Evolutionary conservation across 1,139 yeast genomes (phyloP).

Genomic region (Candida dubliniensis): DNA sequence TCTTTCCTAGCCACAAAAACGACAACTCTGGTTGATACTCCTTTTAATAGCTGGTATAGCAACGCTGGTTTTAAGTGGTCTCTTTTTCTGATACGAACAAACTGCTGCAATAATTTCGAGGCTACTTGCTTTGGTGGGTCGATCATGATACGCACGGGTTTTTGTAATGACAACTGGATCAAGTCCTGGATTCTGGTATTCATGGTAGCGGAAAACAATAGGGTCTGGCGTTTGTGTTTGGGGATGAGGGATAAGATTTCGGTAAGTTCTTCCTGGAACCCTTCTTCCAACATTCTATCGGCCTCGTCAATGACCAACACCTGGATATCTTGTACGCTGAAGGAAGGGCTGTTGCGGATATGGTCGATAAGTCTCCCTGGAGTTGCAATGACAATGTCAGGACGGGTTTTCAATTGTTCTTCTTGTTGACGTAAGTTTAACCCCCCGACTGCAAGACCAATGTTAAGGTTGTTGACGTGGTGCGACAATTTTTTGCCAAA

Average conservation of each 20-base stretch:
- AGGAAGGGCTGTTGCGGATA: slow-evolving; percentile 90
- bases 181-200: slow-evolving; percentile 86
- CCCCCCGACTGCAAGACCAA: slow-evolving; percentile 98
- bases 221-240: slow-evolving; percentile 80
- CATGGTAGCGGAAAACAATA: slow-evolving; percentile 97
- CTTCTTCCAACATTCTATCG: slow-evolving; percentile 98
- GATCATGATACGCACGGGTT: slow-evolving; percentile 92
- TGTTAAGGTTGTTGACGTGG: slow-evolving; percentile 70
- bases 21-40: slow-evolving; percentile 69
- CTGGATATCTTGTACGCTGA: slow-evolving; percentile 87
- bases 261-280: slow-evolving; percentile 91
- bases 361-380: slow-evolving; percentile 98
- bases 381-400: slow-evolving; percentile 95
- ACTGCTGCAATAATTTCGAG: slow-evolving; percentile 81
- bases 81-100: slow-evolving; percentile 89
- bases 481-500: slow-evolving; percentile 86
- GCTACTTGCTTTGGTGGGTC: slow-evolving; percentile 97
- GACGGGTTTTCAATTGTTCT: slow-evolving; percentile 85
- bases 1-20: slow-evolving; percentile 92
- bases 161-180: slow-evolving; percentile 80
- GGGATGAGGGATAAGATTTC: slow-evolving; percentile 89
- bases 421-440: slow-evolving; percentile 92
- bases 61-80: slow-evolving; percentile 82
- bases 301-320: slow-evolving; percentile 95
- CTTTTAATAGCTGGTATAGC: slow-evolving; percentile 65